These are phyloP conservation scores for Botrytis byssoidea DNA, from an alignment of 2,329 filamentous ascomycete genomes.

Conservation along the genomic window DNA sequence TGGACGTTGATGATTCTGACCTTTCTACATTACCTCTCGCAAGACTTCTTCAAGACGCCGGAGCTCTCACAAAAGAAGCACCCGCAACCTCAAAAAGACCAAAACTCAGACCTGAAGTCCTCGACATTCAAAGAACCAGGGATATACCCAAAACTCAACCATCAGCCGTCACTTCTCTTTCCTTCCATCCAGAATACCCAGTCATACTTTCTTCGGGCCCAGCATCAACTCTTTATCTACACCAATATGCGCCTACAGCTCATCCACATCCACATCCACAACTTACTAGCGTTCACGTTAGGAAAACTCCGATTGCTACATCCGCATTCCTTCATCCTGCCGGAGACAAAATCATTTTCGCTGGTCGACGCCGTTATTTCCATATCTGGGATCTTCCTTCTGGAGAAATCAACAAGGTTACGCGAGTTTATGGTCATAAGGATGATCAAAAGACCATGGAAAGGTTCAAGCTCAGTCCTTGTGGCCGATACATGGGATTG, in stretches of 20 bases:
- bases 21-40: slow-evolving; percentile 75
- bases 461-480: slow-evolving; percentile 80
- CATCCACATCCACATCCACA: slow-evolving; percentile 80
- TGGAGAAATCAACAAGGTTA: slow-evolving; percentile 79
- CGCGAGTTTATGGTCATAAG: slow-evolving; percentile 69
- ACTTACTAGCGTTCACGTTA: slow-evolving; percentile 85
- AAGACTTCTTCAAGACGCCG: slow-evolving; percentile 72
- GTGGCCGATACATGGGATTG: slow-evolving; percentile 81
- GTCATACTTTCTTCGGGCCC: slow-evolving; percentile 87
- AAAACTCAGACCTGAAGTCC: slow-evolving; percentile 78
- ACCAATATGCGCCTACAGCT: slow-evolving; percentile 78
- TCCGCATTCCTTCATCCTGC: slow-evolving; percentile 73
- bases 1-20: slow-evolving; percentile 56
- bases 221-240: slow-evolving; percentile 80
- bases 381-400: slow-evolving; percentile 89
- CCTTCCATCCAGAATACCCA: slow-evolving; percentile 86
- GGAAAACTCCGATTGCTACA: slow-evolving; percentile 77
- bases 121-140: slow-evolving; percentile 86
- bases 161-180: slow-evolving; percentile 76
- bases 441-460: slow-evolving; percentile 91
- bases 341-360: slow-evolving; percentile 81
- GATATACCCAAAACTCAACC: slow-evolving; percentile 79
- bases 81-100: slow-evolving; percentile 56
- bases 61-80: slow-evolving; percentile 55
- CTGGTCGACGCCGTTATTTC: slow-evolving; percentile 85